Evolutionary conservation across 805 yeast species (phyloP), one percentile per base, ranked within the genome.

Genomic region (Aciculoconidium aculeatum): DNA sequence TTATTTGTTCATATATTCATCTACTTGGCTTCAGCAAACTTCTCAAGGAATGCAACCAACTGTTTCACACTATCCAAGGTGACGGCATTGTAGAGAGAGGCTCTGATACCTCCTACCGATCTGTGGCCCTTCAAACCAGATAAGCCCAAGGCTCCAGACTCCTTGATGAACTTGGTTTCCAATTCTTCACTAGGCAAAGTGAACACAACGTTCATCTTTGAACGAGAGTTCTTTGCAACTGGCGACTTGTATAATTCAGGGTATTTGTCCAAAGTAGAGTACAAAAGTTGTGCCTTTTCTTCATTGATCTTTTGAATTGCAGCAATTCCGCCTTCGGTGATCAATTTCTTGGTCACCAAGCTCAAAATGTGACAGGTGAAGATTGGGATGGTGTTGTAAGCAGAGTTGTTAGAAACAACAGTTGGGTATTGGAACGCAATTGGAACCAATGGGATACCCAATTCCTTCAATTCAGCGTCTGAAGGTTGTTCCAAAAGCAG

Each of bases 31-130:
- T 68, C 46, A 19, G 77, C 92, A 61, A 81, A 86, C 26, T 72
- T 67, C 12, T 65, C 57, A 24, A 83, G 57, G 44, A 72, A 85
- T 12, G 65, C 59, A 20, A 68, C 76, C 41, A 86, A 63, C 33
- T 62, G 44, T 37, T 74, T 61, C 16, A 76, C 79, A 45, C 84
- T 74, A 13, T 70, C 66, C 27, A 74, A 60, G 4, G 77, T 55
- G 30, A 92, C 82, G 10, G 97, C 96, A 49, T 92, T 90, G 58
- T 90, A 88, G 31, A 87, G 64, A 9, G 96, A 87, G 10, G 94
- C 88, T 58, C 98, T 79, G 59, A 92, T 81, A 17, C 98, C 98
- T 29, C 97, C 97, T 24, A 90, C 97, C 4, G 95, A 85, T 55
- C 97, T 75, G 59, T 90, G 97, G 23, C 98, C 97, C 60, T 87